phyloP scores from a whole-genome alignment of 2,329 filamentous ascomycete genomes.

The Monilinia aucupariae region DNA sequence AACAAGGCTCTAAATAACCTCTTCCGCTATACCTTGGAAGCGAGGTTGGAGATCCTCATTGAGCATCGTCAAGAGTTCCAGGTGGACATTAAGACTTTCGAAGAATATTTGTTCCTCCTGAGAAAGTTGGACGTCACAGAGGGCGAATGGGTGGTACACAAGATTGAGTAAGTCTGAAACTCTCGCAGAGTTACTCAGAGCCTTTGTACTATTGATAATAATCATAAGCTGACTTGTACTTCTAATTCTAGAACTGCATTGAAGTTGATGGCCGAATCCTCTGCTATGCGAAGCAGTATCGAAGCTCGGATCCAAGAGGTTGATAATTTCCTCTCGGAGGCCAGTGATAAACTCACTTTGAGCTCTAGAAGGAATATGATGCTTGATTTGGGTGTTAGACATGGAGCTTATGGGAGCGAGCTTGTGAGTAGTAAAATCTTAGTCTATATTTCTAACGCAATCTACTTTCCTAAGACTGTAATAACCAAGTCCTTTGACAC shows the following conservation, averaged over 20 bases:
- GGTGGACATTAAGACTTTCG: neutral
- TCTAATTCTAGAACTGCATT: neutral
- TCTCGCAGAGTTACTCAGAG: neutral
- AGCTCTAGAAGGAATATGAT: neutral
- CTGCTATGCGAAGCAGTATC: neutral
- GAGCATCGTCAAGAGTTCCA: neutral
- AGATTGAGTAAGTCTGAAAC: neutral
- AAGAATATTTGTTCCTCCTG: constrained; percentile 1
- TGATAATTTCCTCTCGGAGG: neutral
- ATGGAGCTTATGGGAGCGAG: neutral
- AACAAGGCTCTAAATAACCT: neutral
- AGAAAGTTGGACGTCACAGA: neutral
- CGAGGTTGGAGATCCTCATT: neutral
- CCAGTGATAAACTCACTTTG: neutral
- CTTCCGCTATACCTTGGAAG: neutral
- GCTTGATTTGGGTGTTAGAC: neutral
- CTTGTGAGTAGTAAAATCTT: neutral
- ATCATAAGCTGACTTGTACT: neutral
- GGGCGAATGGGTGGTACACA: neutral
- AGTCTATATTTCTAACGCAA: too few species aligned
- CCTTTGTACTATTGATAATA: too few species aligned
- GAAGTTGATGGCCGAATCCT: neutral
- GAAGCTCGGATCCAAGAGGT: constrained; percentile 1
- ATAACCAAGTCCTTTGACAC: neutral
- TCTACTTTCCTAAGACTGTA: rapidly evolving